Conservation (phyloP, 345 rosid genomes). For the Erucastrum elatum region DNA sequence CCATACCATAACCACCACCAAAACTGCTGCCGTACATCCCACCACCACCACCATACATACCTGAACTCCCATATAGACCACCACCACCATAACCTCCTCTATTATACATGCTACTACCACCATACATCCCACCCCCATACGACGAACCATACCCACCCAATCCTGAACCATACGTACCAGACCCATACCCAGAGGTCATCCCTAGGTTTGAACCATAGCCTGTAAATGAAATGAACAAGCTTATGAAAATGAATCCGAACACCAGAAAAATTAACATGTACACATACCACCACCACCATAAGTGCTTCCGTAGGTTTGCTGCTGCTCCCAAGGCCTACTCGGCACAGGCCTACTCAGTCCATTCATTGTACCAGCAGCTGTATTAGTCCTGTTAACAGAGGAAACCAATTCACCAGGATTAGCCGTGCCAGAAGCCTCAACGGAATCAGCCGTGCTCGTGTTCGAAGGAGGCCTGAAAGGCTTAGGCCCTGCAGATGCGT, state of each 20-base stretch:
- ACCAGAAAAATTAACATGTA: too few relatives aligned
- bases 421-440: slow-evolving; percentile 97
- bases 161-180: neutral
- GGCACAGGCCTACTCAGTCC: slow-evolving; percentile 74
- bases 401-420: slow-evolving; percentile 82
- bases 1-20: slow-evolving; percentile 7
- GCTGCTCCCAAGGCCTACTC: slow-evolving; percentile 92
- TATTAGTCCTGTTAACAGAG: slow-evolving; percentile 41
- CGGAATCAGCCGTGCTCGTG: slow-evolving; percentile 87
- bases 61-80: neutral
- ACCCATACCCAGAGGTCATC: neutral
- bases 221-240: neutral
- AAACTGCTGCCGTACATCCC: neutral
- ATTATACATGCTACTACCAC: neutral
- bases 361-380: slow-evolving; percentile 48
- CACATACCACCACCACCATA: neutral
- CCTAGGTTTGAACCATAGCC: neutral
- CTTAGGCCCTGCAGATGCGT: slow-evolving; percentile 68
- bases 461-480: slow-evolving; percentile 92
- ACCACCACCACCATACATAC: slow-evolving; percentile 1
- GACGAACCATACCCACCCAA: neutral
- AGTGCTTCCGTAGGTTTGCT: slow-evolving; percentile 13
- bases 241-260: too few relatives aligned
- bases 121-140: neutral
- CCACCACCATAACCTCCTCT: slow-evolving; percentile 1